These are phyloP conservation scores for Entomortierella lignicola DNA, from an alignment of 192 early-diverging fungal species.

Conservation along the genomic window DNA sequence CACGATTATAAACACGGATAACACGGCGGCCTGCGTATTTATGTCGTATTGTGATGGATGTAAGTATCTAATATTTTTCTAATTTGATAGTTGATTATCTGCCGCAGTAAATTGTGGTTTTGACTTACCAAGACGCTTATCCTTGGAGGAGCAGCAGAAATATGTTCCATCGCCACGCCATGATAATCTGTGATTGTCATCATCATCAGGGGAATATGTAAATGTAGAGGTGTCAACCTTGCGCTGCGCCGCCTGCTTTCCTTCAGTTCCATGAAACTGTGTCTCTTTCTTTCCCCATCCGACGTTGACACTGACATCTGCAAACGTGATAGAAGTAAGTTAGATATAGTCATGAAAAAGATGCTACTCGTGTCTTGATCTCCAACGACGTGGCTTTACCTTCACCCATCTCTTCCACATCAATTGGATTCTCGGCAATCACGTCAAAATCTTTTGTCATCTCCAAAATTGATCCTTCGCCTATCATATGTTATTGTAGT, in stretches of 20 bases:
- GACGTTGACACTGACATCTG: slow-evolving; percentile 78
- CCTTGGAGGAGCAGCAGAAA: slow-evolving; percentile 82
- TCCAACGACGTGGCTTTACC: slow-evolving; percentile 45
- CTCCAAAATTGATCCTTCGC: slow-evolving; percentile 72
- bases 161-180: slow-evolving; percentile 94
- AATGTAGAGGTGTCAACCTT: slow-evolving; percentile 55
- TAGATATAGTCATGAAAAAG: background rate
- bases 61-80: background rate
- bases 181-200: slow-evolving; percentile 75
- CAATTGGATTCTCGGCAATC: slow-evolving; percentile 82
- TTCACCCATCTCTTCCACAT: slow-evolving; percentile 76
- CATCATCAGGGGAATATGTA: slow-evolving; percentile 72
- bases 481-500: slow-evolving; percentile 27
- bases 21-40: slow-evolving; percentile 62
- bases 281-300: slow-evolving; percentile 98
- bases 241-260: slow-evolving; percentile 77
- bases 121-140: slow-evolving; percentile 56
- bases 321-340: background rate
- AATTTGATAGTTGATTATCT: background rate
- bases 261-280: slow-evolving; percentile 94
- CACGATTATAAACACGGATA: slow-evolving; percentile 86
- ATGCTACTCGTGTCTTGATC: background rate
- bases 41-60: background rate
- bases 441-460: slow-evolving; percentile 97
- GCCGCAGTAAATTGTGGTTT: background rate